These are phyloP conservation scores for Coemansia biformis DNA, from an alignment of 192 early-diverging fungal species.

Conservation along the genomic window DNA sequence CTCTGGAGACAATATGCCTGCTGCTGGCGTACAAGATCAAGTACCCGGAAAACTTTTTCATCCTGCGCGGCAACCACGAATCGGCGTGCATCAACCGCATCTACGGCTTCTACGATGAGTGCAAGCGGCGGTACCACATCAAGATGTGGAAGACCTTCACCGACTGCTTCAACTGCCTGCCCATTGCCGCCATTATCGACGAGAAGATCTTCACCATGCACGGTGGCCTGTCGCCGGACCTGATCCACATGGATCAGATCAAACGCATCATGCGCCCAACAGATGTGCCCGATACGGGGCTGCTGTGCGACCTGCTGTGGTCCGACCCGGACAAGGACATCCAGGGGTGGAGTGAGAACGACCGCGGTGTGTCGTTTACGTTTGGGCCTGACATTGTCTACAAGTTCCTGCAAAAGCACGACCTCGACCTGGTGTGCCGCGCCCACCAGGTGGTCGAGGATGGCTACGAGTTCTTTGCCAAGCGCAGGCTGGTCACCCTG, in stretches of 20 bases:
- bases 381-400: slow-evolving; percentile 94
- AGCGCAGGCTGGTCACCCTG: slow-evolving; percentile 90
- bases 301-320: slow-evolving; percentile 95
- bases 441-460: slow-evolving; percentile 99
- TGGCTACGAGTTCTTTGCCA: slow-evolving; percentile 98
- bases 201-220: slow-evolving; percentile 99
- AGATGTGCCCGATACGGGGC: slow-evolving; percentile 95
- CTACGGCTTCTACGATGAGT: slow-evolving; percentile 98
- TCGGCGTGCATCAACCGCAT: slow-evolving; percentile 95
- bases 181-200: slow-evolving; percentile 95
- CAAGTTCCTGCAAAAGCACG: slow-evolving; percentile 91
- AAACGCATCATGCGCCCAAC: slow-evolving; percentile 94
- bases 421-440: slow-evolving; percentile 95
- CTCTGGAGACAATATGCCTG: slow-evolving; percentile 95
- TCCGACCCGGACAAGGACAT: slow-evolving; percentile 97
- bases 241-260: slow-evolving; percentile 97
- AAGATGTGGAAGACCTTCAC: slow-evolving; percentile 99
- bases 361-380: slow-evolving; percentile 92
- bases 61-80: slow-evolving; percentile 97
- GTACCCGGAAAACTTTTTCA: slow-evolving; percentile 99
- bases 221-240: slow-evolving; percentile 93
- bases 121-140: slow-evolving; percentile 98
- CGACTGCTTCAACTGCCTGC: slow-evolving; percentile 97
- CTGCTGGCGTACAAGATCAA: slow-evolving; percentile 99
- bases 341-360: slow-evolving; percentile 93